Percentiles rank a stretch among this genome's conserved stretches.
Conservation (phyloP, 139 green algal genomes). For the Deuterostichococcus epilithicus region DNA sequence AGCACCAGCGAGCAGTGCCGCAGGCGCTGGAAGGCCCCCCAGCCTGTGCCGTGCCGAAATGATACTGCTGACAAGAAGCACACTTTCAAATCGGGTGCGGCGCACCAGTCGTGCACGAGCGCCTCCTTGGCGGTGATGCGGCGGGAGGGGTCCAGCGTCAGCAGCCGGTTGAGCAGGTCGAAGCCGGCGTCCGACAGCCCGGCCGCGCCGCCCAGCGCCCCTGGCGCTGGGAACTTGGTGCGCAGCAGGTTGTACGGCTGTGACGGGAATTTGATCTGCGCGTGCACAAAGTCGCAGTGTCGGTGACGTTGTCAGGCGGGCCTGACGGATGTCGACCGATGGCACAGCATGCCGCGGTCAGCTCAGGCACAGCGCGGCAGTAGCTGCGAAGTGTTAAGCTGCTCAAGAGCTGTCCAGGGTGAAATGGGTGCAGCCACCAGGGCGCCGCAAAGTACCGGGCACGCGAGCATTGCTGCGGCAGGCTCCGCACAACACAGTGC, state of each 20-base stretch:
- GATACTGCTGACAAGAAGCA: background rate
- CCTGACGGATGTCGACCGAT: too few species aligned
- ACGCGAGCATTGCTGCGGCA: too few species aligned
- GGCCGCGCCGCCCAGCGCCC: slow-evolving; percentile 24
- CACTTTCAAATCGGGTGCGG: background rate
- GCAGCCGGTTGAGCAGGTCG: slow-evolving; percentile 50
- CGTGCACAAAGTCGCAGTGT: background rate
- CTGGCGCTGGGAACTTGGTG: slow-evolving; percentile 39
- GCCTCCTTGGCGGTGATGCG: slow-evolving; percentile 52
- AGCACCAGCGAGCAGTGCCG: background rate
- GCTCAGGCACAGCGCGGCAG: too few species aligned
- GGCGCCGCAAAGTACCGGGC: too few species aligned
- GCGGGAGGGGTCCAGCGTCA: slow-evolving; percentile 47
- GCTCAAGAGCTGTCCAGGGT: too few species aligned
- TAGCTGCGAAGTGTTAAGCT: too few species aligned
- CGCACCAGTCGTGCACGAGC: slow-evolving; percentile 41
- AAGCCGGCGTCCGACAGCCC: slow-evolving; percentile 53
- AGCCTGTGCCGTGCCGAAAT: slow-evolving; percentile 5
- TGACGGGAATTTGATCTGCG: slow-evolving; percentile 24
- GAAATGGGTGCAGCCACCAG: too few species aligned
- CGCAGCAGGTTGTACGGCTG: slow-evolving; percentile 34
- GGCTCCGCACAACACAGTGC: too few species aligned
- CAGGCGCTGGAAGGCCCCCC: slow-evolving; percentile 4
- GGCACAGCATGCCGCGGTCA: background rate
- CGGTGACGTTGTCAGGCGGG: too few species aligned